Evolutionary conservation across 345 rosid genomes (phyloP), one percentile per base, ranked within the genome.

Genomic region (Sonneratia alba): DNA sequence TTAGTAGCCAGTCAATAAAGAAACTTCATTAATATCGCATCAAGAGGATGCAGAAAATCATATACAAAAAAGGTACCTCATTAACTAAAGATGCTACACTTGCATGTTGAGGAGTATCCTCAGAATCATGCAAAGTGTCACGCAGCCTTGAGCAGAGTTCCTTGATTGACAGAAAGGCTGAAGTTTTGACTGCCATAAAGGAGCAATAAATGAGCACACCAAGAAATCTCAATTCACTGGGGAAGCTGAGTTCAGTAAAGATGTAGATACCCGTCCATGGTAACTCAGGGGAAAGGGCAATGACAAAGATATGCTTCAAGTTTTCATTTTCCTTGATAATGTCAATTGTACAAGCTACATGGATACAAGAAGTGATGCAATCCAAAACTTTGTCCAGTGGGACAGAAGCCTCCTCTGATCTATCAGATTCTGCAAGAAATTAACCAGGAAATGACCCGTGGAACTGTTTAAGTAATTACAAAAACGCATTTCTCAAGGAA

Each of bases 231-330:
- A 62, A 24, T 27, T 18, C 21, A 18, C 10, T 55, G 34, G 36
- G 59, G 51, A 67, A 24, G 51, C 3, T 36, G 49, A 47, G 72
- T 18, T 48, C 70, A 40, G 66, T 5, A 53, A 69, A 71, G 27
- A 79, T 70, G 76, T 37, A 73, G 55, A 78, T 94, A 91, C 98
- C 98, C 62, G 78, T 86, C 98, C 98, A 94, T 22, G 83, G 84
- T 66, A 85, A 83, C 78, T 89, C 89, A 40, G 98, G 89, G 19
- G 89, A 85, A 55, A 89, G 79, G 75, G 88, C 80, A 73, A 80
- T 75, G 63, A 72, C 36, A 70, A 86, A 72, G 66, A 85, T 75
- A 63, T 76, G 83, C 82, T 85, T 78, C 87, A 91, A 79, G 78
- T 87, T 86, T 72, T 80, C 77, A 80, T 80, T 83, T 77, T 76